These are phyloP conservation scores for Claviceps monticola DNA, from an alignment of 2,329 filamentous ascomycete species.

Conservation along the genomic window DNA sequence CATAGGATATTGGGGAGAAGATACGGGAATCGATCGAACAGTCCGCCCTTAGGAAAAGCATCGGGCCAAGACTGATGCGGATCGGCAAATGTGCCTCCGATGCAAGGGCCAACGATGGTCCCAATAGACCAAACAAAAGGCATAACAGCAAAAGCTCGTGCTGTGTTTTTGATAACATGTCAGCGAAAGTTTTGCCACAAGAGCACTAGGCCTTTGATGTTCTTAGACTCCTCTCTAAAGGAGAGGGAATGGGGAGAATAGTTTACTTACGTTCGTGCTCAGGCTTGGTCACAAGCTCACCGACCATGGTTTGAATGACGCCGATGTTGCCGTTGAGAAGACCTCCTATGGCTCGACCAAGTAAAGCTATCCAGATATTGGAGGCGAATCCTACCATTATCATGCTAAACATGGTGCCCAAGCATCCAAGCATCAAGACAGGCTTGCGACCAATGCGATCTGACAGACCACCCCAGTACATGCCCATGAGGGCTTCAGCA, in stretches of 20 bases:
- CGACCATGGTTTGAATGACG: slow-evolving; percentile 86
- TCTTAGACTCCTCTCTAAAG: too few relatives aligned
- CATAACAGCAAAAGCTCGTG: slow-evolving; percentile 80
- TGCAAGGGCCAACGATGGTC: slow-evolving; percentile 76
- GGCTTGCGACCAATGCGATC: slow-evolving; percentile 77
- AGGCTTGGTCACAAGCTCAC: slow-evolving; percentile 68
- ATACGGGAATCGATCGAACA: slow-evolving; percentile 74
- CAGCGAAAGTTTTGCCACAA: slow-evolving; percentile 5
- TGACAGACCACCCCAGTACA: slow-evolving; percentile 77
- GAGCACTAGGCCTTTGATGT: not conserved
- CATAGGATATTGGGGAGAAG: slow-evolving; percentile 83
- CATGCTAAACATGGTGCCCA: slow-evolving; percentile 72
- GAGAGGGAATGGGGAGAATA: not conserved
- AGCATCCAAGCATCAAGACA: slow-evolving; percentile 65
- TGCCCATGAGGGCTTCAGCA: slow-evolving; percentile 68
- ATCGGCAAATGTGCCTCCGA: slow-evolving; percentile 76
- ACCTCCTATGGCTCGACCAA: slow-evolving; percentile 64
- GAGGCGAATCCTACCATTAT: slow-evolving; percentile 69
- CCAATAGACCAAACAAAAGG: slow-evolving; percentile 89
- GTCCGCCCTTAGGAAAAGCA: slow-evolving; percentile 48
- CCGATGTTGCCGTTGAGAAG: slow-evolving; percentile 85
- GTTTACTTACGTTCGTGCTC: slow-evolving; percentile 65
- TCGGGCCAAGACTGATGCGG: slow-evolving; percentile 62
- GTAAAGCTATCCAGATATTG: slow-evolving; percentile 72
- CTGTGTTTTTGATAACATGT: slow-evolving; percentile 24